Conservation (phyloP, 2,329 filamentous ascomycete species). For the Berkeleyomyces rouxiae region DNA sequence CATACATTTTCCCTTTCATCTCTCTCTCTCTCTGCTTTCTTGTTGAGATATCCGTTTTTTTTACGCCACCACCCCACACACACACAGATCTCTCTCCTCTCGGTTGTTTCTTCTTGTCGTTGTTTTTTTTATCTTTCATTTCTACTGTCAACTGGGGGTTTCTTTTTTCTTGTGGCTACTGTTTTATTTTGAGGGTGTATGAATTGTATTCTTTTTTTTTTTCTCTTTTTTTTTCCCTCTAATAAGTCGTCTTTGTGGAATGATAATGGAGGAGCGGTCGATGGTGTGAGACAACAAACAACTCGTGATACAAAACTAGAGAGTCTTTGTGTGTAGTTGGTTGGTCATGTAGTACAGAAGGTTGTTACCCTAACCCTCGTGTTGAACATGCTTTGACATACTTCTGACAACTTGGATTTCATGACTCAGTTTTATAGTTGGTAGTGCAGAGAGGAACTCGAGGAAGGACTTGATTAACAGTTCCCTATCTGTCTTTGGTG, state of each 20-base stretch:
- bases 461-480: too few relatives aligned
- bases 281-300: not conserved
- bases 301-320: too few relatives aligned
- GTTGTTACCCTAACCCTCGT: too few relatives aligned
- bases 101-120: not conserved
- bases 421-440: too few relatives aligned
- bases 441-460: too few relatives aligned
- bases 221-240: not conserved
- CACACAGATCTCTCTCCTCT: too few relatives aligned
- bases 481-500: too few relatives aligned
- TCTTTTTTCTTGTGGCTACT: not conserved
- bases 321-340: too few relatives aligned
- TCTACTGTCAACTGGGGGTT: not conserved
- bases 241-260: not conserved
- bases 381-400: too few relatives aligned
- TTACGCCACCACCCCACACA: too few relatives aligned
- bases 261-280: not conserved
- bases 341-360: too few relatives aligned
- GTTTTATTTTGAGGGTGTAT: not conserved
- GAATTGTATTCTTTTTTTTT: conserved; percentile 5
- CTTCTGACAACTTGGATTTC: too few relatives aligned
- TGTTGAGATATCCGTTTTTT: not conserved
- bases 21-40: not conserved
- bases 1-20: not conserved
- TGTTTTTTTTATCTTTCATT: not conserved